Evolutionary conservation across 345 rosid species (phyloP), one percentile per base, ranked within the genome.

Genomic region (Murraya koenigii): DNA sequence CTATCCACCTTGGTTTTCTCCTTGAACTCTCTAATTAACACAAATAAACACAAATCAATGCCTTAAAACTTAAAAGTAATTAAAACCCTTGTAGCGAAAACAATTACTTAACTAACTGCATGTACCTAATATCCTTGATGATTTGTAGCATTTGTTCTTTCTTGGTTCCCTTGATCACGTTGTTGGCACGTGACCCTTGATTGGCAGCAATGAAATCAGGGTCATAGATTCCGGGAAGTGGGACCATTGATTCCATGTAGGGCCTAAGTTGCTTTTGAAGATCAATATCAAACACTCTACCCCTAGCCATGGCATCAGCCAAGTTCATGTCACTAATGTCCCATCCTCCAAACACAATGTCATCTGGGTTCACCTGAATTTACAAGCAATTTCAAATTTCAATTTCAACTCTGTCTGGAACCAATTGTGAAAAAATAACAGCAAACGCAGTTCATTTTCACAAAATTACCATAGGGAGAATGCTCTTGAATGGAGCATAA

Each of bases 261-360:
- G 99, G 97, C 81, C 98, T 87, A 64, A 96, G 69, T 81, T 96
- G 98, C 81, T 94, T 96, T 75, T 96, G 99, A 56, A 96, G 82
- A 85, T 94, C 99, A 78, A 96, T 88, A 72, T 96, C 99, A 33
- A 96, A 77, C 52, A 96, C 99, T 80, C 66, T 92, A 84, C 91
- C 98, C 82, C 98, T 88, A 25, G 89, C 95, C 99, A 96, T 96
- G 66, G 99, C 93, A 83, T 96, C 99, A 61, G 98, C 99, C 80
- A 96, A 82, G 89, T 92, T 96, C 98, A 92, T 91, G 80, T 89
- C 87, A 71, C 95, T 96, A 78, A 96, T 96, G 87, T 96, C 99
- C 99, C 99, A 96, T 63, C 99, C 99, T 9, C 97, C 99, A 82
- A 96, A 91, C 79, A 94, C 97, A 39, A 96, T 80, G 26, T 92